Conservation (phyloP, 1,284 basidiomycete species). For the Porphyrellus sp. region DNA sequence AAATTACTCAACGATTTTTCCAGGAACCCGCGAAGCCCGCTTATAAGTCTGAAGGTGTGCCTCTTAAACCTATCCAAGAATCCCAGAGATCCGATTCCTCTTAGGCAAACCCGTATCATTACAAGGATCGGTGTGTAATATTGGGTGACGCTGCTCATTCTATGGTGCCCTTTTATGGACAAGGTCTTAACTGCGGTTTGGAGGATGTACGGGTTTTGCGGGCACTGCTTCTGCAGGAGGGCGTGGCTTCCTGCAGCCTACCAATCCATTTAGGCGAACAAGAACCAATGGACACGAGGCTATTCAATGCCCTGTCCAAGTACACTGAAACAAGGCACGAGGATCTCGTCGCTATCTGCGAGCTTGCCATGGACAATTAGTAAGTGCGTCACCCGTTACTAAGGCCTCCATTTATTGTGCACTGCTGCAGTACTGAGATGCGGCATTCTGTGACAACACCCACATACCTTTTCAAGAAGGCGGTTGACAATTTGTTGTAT, state of each 20-base stretch:
- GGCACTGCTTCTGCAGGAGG: slow-evolving; percentile 68
- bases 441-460: slow-evolving; percentile 86
- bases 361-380: slow-evolving; percentile 96
- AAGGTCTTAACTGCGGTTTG: slow-evolving; percentile 96
- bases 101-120: slow-evolving; percentile 86
- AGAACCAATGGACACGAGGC: slow-evolving; percentile 47
- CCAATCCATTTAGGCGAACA: slow-evolving; percentile 36
- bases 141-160: slow-evolving; percentile 95
- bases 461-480: slow-evolving; percentile 77
- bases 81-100: slow-evolving; percentile 26
- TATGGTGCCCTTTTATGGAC: slow-evolving; percentile 98
- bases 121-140: slow-evolving; percentile 83
- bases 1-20: slow-evolving; percentile 74
- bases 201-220: slow-evolving; percentile 94
- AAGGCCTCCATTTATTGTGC: slow-evolving; percentile 24
- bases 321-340: slow-evolving; percentile 83
- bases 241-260: slow-evolving; percentile 47
- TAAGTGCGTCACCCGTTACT: slow-evolving; percentile 45
- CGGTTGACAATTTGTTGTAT: slow-evolving; percentile 76
- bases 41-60: slow-evolving; percentile 88
- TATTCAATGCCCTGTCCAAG: slow-evolving; percentile 65
- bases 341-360: slow-evolving; percentile 87
- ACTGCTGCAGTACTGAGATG: slow-evolving; percentile 79
- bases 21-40: slow-evolving; percentile 80
- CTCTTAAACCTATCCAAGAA: slow-evolving; percentile 22